Evolutionary conservation across 2,329 filamentous ascomycete species (phyloP).

Genomic region (Albifimbria verrucaria): DNA sequence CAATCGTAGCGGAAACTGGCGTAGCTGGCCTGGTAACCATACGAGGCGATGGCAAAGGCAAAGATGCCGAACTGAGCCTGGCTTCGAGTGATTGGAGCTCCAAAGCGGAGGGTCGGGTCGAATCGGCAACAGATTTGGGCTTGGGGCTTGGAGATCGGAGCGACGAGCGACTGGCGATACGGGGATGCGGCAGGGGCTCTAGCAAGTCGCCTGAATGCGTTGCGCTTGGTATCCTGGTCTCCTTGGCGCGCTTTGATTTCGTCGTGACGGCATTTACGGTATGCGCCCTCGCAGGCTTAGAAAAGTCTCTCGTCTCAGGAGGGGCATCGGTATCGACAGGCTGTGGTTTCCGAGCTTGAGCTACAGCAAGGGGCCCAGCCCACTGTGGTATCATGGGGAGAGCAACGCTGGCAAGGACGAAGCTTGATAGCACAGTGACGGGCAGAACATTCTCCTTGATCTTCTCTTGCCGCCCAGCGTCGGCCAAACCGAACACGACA

Average conservation of each 20-base stretch:
- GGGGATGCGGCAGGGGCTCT: slow-evolving; percentile 23
- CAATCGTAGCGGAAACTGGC: slow-evolving; percentile 53
- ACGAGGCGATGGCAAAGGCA: slow-evolving; percentile 59
- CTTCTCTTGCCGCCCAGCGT: slow-evolving; percentile 65
- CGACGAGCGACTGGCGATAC: slow-evolving; percentile 16
- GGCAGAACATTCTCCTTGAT: slow-evolving; percentile 80
- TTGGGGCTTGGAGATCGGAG: slow-evolving; percentile 18
- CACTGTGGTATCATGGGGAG: slow-evolving; percentile 72
- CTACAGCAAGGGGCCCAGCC: slow-evolving; percentile 77
- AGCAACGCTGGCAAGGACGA: slow-evolving; percentile 74
- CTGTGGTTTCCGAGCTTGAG: slow-evolving; percentile 74
- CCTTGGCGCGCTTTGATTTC: slow-evolving; percentile 45
- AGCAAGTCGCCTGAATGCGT: slow-evolving; percentile 32
- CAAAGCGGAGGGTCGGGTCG: slow-evolving; percentile 45
- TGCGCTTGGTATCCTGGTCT: slow-evolving; percentile 43
- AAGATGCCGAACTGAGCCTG: slow-evolving; percentile 64
- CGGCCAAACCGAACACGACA: slow-evolving; percentile 77
- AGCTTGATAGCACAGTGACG: slow-evolving; percentile 75
- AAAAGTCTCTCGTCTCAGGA: slow-evolving; percentile 37
- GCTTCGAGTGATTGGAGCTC: slow-evolving; percentile 55
- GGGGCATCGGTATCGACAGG: slow-evolving; percentile 23
- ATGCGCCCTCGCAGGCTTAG: slow-evolving; percentile 58
- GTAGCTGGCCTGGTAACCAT: slow-evolving; percentile 52
- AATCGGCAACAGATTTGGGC: slow-evolving; percentile 31
- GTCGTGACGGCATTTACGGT: slow-evolving; percentile 56